Conservation (phyloP, 139 green algal genomes). For the Limnomonas spitsbergensis region DNA sequence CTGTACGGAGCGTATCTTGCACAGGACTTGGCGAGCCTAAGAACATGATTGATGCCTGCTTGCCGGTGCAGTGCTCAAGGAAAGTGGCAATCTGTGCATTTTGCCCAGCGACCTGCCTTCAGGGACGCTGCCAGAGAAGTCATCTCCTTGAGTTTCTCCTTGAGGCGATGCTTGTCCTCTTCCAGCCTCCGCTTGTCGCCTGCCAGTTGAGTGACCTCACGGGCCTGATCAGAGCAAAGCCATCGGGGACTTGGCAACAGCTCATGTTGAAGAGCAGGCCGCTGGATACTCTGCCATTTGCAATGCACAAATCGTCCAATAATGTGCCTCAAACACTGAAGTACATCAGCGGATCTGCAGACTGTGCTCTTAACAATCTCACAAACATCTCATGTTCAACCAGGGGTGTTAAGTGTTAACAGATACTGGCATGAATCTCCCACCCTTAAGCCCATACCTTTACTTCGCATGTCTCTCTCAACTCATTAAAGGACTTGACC, state of each 20-base stretch:
- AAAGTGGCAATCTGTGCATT: too few species aligned
- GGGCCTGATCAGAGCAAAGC: too few species aligned
- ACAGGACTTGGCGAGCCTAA: background rate
- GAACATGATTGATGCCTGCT: background rate
- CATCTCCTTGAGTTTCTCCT: background rate
- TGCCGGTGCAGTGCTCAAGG: too few species aligned
- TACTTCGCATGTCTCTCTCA: background rate
- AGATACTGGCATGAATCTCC: background rate
- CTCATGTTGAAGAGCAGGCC: too few species aligned
- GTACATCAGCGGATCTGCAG: background rate
- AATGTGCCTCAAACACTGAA: background rate
- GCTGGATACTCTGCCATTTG: too few species aligned
- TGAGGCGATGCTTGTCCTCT: background rate
- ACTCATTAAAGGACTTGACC: background rate
- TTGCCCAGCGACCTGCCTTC: too few species aligned
- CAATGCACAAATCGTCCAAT: too few species aligned
- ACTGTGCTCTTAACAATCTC: background rate
- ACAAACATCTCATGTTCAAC: background rate
- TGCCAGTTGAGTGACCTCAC: background rate
- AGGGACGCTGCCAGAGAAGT: background rate
- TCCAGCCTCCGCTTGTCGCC: background rate
- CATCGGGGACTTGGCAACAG: too few species aligned
- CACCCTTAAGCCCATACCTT: background rate
- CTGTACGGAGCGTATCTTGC: too few species aligned
- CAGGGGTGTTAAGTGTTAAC: background rate